Evolutionary conservation across 805 yeast genomes (phyloP), one percentile per base, ranked within the genome.

Genomic region (Wickerhamiella siamensis): DNA sequence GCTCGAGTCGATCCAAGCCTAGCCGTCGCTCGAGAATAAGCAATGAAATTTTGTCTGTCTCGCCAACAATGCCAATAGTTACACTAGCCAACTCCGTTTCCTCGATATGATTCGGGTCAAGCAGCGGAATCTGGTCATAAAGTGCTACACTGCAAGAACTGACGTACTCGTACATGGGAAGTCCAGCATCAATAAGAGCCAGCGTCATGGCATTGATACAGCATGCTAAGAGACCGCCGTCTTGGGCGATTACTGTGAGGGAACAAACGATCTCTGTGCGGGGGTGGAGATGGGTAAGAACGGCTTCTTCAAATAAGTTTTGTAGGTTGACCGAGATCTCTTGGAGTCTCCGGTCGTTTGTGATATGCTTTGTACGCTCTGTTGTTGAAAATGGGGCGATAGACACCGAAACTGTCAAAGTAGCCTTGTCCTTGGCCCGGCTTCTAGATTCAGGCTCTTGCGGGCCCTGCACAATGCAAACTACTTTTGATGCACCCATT

Each of bases 171-270:
- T 79, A 81, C 79, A 91, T 78, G 4, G 95, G 80, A 36, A 91
- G 78, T 39, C 97, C 97, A 2, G 97, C 96, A 61, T 91, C 97
- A 27, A 91, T 75, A 35, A 91, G 66, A 0, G 95, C 96, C 51
- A 91, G 64, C 1, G 95, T 83, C 34, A 83, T 73, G 8, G 96
- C 83, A 57, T 91, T 91, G 34, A 83, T 69, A 49, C 91, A 74
- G 1, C 81, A 69, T 0, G 94, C 74, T 48, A 88, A 59, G 20
- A 88, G 56, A 0, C 94, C 94, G 31, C 98, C 98, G 55, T 91
- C 98, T 54, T 84, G 83, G 12, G 84, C 76, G 41, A 91, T 65
- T 0, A 91, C 86, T 49, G 83, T 82, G 5, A 87, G 65, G 35
- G 74, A 71, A 5, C 88, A 70, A 33, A 73, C 74, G n/a, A 91